These are phyloP conservation scores for Yarrowia deformans DNA, from an alignment of 805 yeast species.

Conservation along the genomic window DNA sequence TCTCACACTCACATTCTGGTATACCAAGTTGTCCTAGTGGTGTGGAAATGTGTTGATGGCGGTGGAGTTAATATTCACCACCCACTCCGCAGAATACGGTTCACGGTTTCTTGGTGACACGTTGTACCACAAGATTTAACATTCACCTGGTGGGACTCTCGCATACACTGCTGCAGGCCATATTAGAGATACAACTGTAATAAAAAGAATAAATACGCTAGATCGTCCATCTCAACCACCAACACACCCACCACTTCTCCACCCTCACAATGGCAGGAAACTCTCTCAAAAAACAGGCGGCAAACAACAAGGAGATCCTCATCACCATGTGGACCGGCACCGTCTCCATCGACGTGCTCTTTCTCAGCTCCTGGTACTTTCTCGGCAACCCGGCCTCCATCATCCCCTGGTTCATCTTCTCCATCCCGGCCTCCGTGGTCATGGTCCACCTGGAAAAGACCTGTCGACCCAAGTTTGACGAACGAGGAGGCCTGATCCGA, in stretches of 20 bases:
- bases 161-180: not conserved
- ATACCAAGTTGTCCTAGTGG: too few relatives aligned
- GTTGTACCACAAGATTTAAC: conserved; percentile 20
- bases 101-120: conserved; percentile 20
- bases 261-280: conserved; percentile 30
- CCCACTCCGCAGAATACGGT: not conserved
- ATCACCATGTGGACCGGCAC: conserved; percentile 52
- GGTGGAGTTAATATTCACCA: conserved; percentile 4
- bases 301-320: conserved; percentile 49
- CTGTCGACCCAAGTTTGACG: conserved; percentile 65
- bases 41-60: not conserved
- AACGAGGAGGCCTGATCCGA: conserved; percentile 56
- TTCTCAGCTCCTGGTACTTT: conserved; percentile 52
- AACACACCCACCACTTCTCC: not conserved
- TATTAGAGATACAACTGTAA: conserved; percentile 1
- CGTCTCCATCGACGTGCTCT: conserved; percentile 52
- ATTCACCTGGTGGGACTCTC: conserved; percentile 4
- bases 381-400: conserved; percentile 58
- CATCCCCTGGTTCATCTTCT: conserved; percentile 55
- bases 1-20: not conserved
- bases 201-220: not conserved
- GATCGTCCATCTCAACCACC: too few relatives aligned
- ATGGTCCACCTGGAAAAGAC: conserved; percentile 63
- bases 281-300: conserved; percentile 51
- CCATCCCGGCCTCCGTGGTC: conserved; percentile 55